A percentile compares a stretch with the other conserved stretches of the same genome.
Evolutionary conservation across 2,329 filamentous ascomycete genomes (phyloP).

Genomic region (Hypoxylon sp.): DNA sequence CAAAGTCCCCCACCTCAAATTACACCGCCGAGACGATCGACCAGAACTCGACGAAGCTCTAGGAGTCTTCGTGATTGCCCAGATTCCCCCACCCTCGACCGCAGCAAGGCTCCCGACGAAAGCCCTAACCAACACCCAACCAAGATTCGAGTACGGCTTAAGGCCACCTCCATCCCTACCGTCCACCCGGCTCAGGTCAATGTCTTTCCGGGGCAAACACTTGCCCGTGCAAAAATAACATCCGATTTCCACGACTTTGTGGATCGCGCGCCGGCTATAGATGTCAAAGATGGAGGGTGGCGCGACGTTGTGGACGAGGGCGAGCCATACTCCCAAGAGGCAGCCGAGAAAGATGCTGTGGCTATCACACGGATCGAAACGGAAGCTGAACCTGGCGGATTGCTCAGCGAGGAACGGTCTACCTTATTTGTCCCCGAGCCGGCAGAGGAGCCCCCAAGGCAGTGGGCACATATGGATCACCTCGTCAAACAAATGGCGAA

Average conservation of each 20-base stretch:
- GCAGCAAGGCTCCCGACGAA: slow-evolving; percentile 28
- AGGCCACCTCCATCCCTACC: slow-evolving; percentile 60
- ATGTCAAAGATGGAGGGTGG: slow-evolving; percentile 65
- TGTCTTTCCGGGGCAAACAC: slow-evolving; percentile 48
- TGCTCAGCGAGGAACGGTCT: slow-evolving; percentile 75
- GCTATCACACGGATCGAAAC: slow-evolving; percentile 74
- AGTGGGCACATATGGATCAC: slow-evolving; percentile 90
- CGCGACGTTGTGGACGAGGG: slow-evolving; percentile 64
- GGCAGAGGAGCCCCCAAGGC: slow-evolving; percentile 74
- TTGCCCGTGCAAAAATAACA: slow-evolving; percentile 58
- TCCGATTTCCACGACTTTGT: slow-evolving; percentile 67
- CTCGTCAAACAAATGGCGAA: slow-evolving; percentile 79
- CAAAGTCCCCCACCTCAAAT: slow-evolving; percentile 52
- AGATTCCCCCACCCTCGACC: slow-evolving; percentile 39
- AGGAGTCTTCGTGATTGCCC: slow-evolving; percentile 47
- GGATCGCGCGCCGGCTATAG: slow-evolving; percentile 56
- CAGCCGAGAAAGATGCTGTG: slow-evolving; percentile 72
- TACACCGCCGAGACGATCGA: slow-evolving; percentile 49
- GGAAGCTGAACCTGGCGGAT: slow-evolving; percentile 76
- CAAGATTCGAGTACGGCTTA: slow-evolving; percentile 59
- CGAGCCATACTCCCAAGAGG: slow-evolving; percentile 64
- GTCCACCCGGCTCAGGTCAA: slow-evolving; percentile 67
- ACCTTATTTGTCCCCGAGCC: slow-evolving; percentile 77
- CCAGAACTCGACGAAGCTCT: slow-evolving; percentile 54
- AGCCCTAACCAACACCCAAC: slow-evolving; percentile 40